These are phyloP conservation scores for Geotrichum reessii DNA, from an alignment of 1,139 yeast genomes.

Conservation along the genomic window DNA sequence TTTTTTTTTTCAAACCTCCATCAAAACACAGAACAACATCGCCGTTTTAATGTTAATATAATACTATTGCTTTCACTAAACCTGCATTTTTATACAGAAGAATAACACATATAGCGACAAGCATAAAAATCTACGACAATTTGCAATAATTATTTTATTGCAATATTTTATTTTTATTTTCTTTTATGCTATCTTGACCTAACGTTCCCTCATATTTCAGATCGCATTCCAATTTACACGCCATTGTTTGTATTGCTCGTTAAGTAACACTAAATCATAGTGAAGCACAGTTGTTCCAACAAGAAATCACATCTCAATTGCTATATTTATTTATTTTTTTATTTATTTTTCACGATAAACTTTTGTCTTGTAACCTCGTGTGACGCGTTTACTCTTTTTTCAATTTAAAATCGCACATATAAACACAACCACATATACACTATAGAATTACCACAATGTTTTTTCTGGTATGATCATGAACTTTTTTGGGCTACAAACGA, in stretches of 20 bases:
- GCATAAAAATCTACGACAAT: not conserved
- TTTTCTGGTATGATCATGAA: not conserved
- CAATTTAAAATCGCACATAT: not conserved
- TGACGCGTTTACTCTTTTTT: not conserved
- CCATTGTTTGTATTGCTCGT: not conserved
- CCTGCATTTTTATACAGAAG: not conserved
- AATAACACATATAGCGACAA: not conserved
- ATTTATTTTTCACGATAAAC: not conserved
- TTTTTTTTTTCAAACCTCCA: conserved; percentile 6
- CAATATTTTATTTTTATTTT: not conserved
- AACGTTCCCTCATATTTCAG: not conserved
- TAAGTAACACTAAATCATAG: not conserved
- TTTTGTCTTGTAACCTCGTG: not conserved
- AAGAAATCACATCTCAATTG: not conserved
- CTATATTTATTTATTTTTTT: not conserved
- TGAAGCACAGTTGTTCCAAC: not conserved
- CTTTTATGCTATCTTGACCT: not conserved
- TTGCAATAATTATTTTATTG: not conserved
- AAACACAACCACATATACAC: not conserved
- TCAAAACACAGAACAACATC: not conserved
- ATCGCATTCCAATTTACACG: not conserved
- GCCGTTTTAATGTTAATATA: not conserved
- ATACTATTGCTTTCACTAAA: not conserved
- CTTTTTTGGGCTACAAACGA: not conserved
- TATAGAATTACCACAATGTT: not conserved